Evolutionary conservation across 768 basidiomycete species (phyloP).

Genomic region (Pleurotus cornucopiae): DNA sequence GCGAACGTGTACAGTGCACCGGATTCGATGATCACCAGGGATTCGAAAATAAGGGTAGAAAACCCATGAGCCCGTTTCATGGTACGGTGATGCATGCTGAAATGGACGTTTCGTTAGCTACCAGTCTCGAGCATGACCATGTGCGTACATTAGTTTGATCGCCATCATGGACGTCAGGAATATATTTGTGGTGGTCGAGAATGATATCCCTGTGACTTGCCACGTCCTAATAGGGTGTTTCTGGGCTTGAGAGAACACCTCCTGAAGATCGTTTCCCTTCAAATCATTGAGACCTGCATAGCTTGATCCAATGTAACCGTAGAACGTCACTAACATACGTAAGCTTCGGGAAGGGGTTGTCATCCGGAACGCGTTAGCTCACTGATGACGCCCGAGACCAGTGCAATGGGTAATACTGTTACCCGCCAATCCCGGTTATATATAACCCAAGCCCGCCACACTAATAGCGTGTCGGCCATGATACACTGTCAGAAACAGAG

Average conservation of each 20-base stretch:
- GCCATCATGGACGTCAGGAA: slow-evolving; percentile 7
- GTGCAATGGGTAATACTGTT: neutral
- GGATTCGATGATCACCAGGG: slow-evolving; percentile 3
- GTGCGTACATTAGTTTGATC: slow-evolving; percentile 2
- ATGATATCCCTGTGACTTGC: slow-evolving; percentile 6
- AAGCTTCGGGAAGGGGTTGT: neutral
- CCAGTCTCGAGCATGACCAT: neutral
- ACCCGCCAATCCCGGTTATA: slow-evolving; percentile 3
- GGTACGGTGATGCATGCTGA: slow-evolving; percentile 4
- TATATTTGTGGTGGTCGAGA: slow-evolving; percentile 1
- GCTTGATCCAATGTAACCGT: slow-evolving; percentile 5
- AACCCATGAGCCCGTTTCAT: slow-evolving; percentile 5
- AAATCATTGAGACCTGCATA: neutral
- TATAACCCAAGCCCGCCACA: slow-evolving; percentile 6
- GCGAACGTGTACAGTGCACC: slow-evolving; percentile 1
- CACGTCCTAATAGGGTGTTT: slow-evolving; percentile 4
- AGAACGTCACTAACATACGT: neutral
- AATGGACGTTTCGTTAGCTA: neutral
- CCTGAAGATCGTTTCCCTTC: slow-evolving; percentile 3
- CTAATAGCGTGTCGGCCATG: neutral
- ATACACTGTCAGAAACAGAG: neutral
- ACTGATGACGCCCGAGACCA: neutral
- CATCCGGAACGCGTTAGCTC: neutral
- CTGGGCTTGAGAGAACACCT: slow-evolving; percentile 4
- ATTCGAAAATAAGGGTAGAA: slow-evolving; percentile 6